Base-by-base conservation (phyloP, 2,329 filamentous ascomycete genomes). In the Chaetomium sp. region DNA sequence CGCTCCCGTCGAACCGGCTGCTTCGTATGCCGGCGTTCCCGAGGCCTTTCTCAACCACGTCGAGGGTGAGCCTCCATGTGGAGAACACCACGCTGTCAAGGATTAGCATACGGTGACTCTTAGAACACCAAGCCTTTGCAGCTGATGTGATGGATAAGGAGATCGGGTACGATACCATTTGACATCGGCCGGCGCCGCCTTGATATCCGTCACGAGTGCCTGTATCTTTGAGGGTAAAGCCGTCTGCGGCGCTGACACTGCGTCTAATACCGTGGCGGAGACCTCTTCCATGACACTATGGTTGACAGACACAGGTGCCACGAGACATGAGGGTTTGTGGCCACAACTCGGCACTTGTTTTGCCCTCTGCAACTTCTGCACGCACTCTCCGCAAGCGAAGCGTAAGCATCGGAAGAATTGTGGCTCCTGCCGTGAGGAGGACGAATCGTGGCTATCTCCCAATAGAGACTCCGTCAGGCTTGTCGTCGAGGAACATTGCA, bases 51-150 rank as follows among this genome's bases (percentile, higher is more conserved):
- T 76, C 67, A 0, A 80, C 66, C 1, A 79, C 54, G 43, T 79
- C 72, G 1, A 81, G 73, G 0, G 73, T 79, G 9, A 72, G 61
- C 12, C 74, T 71, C 78, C 78, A 81, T 0, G 68, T 74, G 0
- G 77, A 79, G 54, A 81, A 81, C 0, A 81, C 71, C 12, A 80
- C 69, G 49, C 78, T 80, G 27, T 1, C 1, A 0, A 35, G 27
- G 35, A 35, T 46, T 6, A 46, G 44, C 35, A 46, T 4, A 27
- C 19, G 19, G 32, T 46, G 6, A 12, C 2, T 1, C 9, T n/a
- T 12, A 3, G 6, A 46, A 7, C 5, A 33, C 27, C 11, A 44
- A 10, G 10, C 2, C 41, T 3, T 19, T 19, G 41, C 6, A 12
- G 8, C 19, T 46, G 32, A 8, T 35, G 43, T 34, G 6, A 46